These are phyloP conservation scores for Dryas drummondii DNA, from an alignment of 306 rosid species.

Conservation along the genomic window DNA sequence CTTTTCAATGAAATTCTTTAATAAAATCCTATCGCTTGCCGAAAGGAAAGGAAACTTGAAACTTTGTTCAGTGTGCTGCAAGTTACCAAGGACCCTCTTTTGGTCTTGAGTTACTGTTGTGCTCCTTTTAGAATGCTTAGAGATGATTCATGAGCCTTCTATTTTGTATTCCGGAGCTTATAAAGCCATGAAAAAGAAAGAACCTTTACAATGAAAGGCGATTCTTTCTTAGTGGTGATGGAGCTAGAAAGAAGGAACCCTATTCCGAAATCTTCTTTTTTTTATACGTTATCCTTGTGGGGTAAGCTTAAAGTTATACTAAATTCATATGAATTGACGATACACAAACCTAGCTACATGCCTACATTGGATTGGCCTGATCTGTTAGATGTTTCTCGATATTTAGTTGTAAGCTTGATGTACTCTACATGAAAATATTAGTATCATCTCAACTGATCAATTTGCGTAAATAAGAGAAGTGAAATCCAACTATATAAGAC, in stretches of 20 bases:
- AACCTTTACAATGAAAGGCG: conserved; percentile 24
- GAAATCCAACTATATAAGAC: too few species aligned
- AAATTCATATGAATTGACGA: neutral
- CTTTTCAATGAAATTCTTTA: too few species aligned
- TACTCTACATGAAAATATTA: too few species aligned
- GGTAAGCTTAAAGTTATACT: neutral
- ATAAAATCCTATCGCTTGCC: too few species aligned
- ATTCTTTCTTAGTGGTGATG: conserved; percentile 33
- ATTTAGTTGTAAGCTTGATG: too few species aligned
- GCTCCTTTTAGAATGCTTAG: neutral
- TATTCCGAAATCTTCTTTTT: conserved; percentile 36
- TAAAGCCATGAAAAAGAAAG: conserved; percentile 27
- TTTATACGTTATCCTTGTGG: neutral
- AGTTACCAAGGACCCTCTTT: conserved; percentile 1
- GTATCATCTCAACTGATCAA: too few species aligned
- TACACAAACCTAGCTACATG: too few species aligned
- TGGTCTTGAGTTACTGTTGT: neutral
- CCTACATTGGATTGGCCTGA: too few species aligned
- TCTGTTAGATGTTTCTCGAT: too few species aligned
- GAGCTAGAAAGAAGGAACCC: conserved; percentile 42
- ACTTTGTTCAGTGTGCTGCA: neutral
- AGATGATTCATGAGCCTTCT: conserved; percentile 9
- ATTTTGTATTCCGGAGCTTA: conserved; percentile 13
- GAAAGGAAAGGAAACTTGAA: neutral
- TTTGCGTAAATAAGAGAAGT: too few species aligned